Evolutionary conservation across 495 filamentous ascomycete species (phyloP).

Genomic region (Trichoderma asperelloides): DNA sequence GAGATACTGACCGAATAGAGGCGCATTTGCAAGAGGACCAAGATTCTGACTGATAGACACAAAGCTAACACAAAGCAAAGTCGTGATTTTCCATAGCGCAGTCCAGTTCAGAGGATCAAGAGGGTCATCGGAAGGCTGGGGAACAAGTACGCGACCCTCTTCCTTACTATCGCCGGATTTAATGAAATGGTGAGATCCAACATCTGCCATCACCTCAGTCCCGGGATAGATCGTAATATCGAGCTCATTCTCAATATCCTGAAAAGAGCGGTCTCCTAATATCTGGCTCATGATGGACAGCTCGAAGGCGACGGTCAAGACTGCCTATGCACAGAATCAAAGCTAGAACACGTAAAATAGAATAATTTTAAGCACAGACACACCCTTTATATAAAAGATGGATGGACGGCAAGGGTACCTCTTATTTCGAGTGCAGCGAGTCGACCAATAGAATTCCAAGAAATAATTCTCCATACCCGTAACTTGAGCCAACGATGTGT

Average conservation of each 20-base stretch:
- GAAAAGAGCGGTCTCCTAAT: not conserved
- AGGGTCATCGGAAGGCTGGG: constrained; percentile 43
- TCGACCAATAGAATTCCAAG: no score
- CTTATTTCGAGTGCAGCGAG: no score
- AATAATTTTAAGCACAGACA: not conserved
- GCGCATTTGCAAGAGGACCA: constrained; percentile 47
- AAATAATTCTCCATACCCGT: no score
- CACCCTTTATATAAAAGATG: no score
- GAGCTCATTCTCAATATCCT: constrained; percentile 33
- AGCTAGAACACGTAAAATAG: not conserved
- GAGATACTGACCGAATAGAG: constrained; percentile 33
- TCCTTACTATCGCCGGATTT: constrained; percentile 19
- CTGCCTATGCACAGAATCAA: not conserved
- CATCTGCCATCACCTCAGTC: constrained; percentile 54
- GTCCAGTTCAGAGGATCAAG: constrained; percentile 51
- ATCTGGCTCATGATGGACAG: not conserved
- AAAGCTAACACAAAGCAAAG: constrained; percentile 30
- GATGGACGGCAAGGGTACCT: no score
- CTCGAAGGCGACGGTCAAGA: not conserved
- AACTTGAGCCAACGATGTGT: no score
- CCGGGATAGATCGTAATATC: constrained; percentile 49
- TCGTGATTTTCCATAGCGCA: constrained; percentile 34
- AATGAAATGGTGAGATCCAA: constrained; percentile 49
- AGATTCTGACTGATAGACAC: constrained; percentile 46
- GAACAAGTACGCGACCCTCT: constrained; percentile 39